Percentiles rank a stretch among this genome's conserved stretches.
phyloP scores from a whole-genome alignment of 148 eudicot genomes.

The Chenopodium album region DNA sequence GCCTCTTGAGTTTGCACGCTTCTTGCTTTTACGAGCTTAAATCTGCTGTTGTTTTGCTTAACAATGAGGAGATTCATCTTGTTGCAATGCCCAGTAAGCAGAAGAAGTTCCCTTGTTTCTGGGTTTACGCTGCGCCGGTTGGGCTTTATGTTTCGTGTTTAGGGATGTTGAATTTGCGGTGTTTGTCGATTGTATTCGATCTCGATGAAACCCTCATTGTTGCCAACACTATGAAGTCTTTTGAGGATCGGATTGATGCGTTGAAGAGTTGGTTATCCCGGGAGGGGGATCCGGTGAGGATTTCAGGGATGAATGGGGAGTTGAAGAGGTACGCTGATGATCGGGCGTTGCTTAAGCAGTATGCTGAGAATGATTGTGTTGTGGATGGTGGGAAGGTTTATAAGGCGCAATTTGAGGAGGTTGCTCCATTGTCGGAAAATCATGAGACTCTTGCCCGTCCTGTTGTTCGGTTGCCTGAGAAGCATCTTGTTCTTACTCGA shows the following conservation, averaged over 20 bases:
- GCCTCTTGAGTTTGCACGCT: slow-evolving; percentile 57
- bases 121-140: slow-evolving; percentile 67
- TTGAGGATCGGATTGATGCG: slow-evolving; percentile 78
- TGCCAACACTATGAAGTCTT: slow-evolving; percentile 89
- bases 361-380: slow-evolving; percentile 61
- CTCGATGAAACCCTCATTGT: slow-evolving; percentile 93
- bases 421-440: slow-evolving; percentile 45
- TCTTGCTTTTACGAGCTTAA: slow-evolving; percentile 67
- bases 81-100: slow-evolving; percentile 94
- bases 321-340: slow-evolving; percentile 72
- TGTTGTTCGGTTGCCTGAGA: slow-evolving; percentile 73
- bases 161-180: slow-evolving; percentile 79
- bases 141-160: slow-evolving; percentile 61
- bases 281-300: slow-evolving; percentile 63
- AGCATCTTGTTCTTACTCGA: slow-evolving; percentile 77
- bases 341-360: slow-evolving; percentile 76
- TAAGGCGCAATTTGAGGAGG: slow-evolving; percentile 71
- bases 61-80: slow-evolving; percentile 78
- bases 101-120: slow-evolving; percentile 92
- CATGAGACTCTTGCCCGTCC: slow-evolving; percentile 65
- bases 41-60: slow-evolving; percentile 80
- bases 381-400: slow-evolving; percentile 54
- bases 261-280: slow-evolving; percentile 58
- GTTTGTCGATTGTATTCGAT: slow-evolving; percentile 70
- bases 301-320: slow-evolving; percentile 75